Base-by-base conservation (phyloP, 2,329 filamentous ascomycete genomes). In the Didymosphaeria variabile region DNA sequence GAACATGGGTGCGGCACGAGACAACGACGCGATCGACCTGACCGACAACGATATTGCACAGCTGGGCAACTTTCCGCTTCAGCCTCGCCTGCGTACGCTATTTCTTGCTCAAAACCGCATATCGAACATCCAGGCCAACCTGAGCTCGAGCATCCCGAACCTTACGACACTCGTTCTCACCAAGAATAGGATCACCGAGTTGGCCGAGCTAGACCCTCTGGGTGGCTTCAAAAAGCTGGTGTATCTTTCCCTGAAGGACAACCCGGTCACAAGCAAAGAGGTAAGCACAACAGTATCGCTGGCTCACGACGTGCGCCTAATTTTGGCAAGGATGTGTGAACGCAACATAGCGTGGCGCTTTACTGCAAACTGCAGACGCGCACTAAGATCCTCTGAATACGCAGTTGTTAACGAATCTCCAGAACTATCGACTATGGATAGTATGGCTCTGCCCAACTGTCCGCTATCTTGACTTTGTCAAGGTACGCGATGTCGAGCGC, bases 31-130 rank as follows among this genome's bases (percentile, higher is more conserved):
- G 68, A 96, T 99, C 85, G 95, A 99, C 83, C 90, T 99, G 74
- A 98, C 95, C 80, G 95, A 99, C 85, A 99, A 99, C 80, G 94
- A 97, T 80, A 94, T 99, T 74, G 88, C 92, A 71, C 85, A 90
- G 53, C 87, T 99, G 66, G 90, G 90, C 67, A 97, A 97, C 82
- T 97, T 99, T 78, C 95, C 95, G 3, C 88, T 97, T 54, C 94
- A 91, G 58, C 94, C 93, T 49, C 91, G 95, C 69, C 85, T 98
- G 72, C 91, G 88, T 70, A 97, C 93, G 21, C 87, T 99, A 45
- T 88, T 99, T 51, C 87, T 97, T 57, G 93, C 93, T 57, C 90
- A 93, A 67, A 99, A 99, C 81, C 90, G 95, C 70, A 86, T 99
- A 75, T 84, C 89, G 60, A 88, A 86, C 73, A 94, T 99, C 75